These are phyloP conservation scores for Rhizopogon vesiculosus DNA, from an alignment of 768 basidiomycete genomes.

Conservation along the genomic window DNA sequence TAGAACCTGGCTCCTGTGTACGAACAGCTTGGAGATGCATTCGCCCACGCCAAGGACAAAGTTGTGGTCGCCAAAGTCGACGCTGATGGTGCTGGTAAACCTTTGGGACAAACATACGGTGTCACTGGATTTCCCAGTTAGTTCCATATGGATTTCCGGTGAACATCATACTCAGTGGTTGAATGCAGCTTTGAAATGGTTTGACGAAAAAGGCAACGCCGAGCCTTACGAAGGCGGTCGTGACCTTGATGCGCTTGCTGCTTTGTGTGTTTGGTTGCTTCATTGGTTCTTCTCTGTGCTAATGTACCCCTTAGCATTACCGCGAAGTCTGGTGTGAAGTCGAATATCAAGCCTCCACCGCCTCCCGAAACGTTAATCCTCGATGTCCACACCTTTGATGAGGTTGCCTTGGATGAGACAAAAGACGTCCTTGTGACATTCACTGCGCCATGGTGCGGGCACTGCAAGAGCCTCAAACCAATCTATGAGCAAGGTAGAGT, in stretches of 20 bases:
- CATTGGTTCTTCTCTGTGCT: neutral
- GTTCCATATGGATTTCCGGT: slow-evolving; percentile 17
- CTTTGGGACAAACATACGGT: slow-evolving; percentile 71
- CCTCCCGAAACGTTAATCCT: slow-evolving; percentile 66
- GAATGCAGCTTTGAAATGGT: slow-evolving; percentile 83
- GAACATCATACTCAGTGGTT: slow-evolving; percentile 6
- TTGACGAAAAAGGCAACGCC: slow-evolving; percentile 60
- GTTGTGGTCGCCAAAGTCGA: slow-evolving; percentile 90
- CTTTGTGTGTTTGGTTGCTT: slow-evolving; percentile 51
- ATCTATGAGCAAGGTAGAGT: slow-evolving; percentile 68
- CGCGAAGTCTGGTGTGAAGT: slow-evolving; percentile 72
- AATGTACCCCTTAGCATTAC: slow-evolving; percentile 48
- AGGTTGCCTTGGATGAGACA: slow-evolving; percentile 60
- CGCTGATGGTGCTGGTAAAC: slow-evolving; percentile 81
- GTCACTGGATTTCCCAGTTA: slow-evolving; percentile 85
- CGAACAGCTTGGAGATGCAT: slow-evolving; percentile 89
- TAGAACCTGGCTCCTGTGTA: slow-evolving; percentile 86
- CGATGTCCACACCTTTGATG: slow-evolving; percentile 69
- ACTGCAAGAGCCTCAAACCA: slow-evolving; percentile 92
- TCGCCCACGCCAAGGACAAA: slow-evolving; percentile 69
- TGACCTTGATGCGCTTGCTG: slow-evolving; percentile 71
- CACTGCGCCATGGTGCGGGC: slow-evolving; percentile 87
- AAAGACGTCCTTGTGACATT: slow-evolving; percentile 87
- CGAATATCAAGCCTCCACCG: slow-evolving; percentile 83
- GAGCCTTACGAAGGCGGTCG: slow-evolving; percentile 74